Conservation (phyloP, 177 flowering plant genomes). For the Vitis hybrid region DNA sequence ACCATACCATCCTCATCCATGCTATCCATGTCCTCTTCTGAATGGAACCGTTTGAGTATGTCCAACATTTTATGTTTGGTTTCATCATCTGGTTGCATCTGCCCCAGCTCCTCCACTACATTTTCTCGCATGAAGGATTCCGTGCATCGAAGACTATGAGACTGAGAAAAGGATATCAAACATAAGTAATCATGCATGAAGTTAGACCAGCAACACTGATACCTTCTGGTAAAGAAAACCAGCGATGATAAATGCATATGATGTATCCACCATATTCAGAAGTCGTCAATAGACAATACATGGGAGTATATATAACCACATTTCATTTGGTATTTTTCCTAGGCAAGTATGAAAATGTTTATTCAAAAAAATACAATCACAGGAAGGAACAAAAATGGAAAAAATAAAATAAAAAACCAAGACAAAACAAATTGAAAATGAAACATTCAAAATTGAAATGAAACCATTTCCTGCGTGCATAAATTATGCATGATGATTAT, state of each 20-base stretch:
- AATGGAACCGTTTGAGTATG: slow-evolving; percentile 75
- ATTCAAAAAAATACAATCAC: too few species aligned
- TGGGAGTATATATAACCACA: too few species aligned
- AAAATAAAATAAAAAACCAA: too few species aligned
- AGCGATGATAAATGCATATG: neutral
- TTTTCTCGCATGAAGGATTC: slow-evolving; percentile 97
- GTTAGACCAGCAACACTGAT: neutral
- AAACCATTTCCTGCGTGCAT: too few species aligned
- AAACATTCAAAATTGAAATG: too few species aligned
- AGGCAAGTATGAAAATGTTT: too few species aligned
- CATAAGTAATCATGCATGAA: neutral
- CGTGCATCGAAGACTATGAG: slow-evolving; percentile 80
- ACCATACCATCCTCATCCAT: slow-evolving; percentile 67
- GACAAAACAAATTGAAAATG: too few species aligned
- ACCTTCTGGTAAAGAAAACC: neutral
- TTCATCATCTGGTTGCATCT: slow-evolving; percentile 65
- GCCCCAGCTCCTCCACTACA: slow-evolving; percentile 74
- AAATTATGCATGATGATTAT: too few species aligned
- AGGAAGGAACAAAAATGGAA: too few species aligned
- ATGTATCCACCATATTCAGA: too few species aligned
- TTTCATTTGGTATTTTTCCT: too few species aligned
- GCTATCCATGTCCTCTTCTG: slow-evolving; percentile 59
- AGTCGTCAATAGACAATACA: too few species aligned
- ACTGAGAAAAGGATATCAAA: slow-evolving; percentile 32
- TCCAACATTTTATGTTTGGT: slow-evolving; percentile 77